Percentiles rank a stretch among this genome's conserved stretches.
Conservation (phyloP, 2,329 filamentous ascomycete genomes). For the Tolypocladium paradoxum region DNA sequence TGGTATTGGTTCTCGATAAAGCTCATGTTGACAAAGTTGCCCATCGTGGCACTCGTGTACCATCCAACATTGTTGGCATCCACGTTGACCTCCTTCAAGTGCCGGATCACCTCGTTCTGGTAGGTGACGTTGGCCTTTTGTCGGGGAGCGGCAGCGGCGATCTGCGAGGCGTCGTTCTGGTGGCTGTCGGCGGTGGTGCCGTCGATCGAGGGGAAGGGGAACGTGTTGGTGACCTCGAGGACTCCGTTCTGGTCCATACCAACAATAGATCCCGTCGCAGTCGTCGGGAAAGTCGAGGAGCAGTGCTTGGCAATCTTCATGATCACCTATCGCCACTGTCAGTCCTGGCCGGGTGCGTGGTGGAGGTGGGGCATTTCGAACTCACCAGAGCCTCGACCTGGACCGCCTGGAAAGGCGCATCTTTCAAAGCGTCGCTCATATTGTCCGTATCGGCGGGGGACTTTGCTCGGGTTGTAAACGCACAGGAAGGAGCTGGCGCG, state of each 20-base stretch:
- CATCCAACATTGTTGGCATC: constrained; percentile 97
- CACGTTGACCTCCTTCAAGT: constrained; percentile 92
- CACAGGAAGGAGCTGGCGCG: constrained; percentile 12
- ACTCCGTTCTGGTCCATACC: constrained; percentile 79
- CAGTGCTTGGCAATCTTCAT: constrained; percentile 99
- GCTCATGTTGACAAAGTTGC: constrained; percentile 90
- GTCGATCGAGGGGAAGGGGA: constrained; percentile 83
- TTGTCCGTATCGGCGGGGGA: constrained; percentile 17
- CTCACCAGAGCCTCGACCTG: constrained; percentile 90
- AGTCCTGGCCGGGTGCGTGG: constrained; percentile 11
- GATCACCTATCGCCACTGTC: constrained; percentile 52
- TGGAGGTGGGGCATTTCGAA: constrained; percentile 24
- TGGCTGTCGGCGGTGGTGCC: constrained; percentile 57
- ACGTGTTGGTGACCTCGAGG: constrained; percentile 88
- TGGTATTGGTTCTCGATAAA: constrained; percentile 97
- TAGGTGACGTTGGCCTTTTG: constrained; percentile 84
- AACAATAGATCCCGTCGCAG: constrained; percentile 80
- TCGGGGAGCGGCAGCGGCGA: constrained; percentile 79
- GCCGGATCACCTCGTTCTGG: constrained; percentile 94
- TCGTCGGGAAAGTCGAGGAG: constrained; percentile 76
- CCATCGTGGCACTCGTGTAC: constrained; percentile 98
- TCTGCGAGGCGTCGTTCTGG: constrained; percentile 62
- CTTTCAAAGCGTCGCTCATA: constrained; percentile 52
- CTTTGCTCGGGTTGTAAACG: constrained; percentile 1
- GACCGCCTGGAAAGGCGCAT: constrained; percentile 70